Evolutionary conservation across 305 asterid genomes (phyloP), one percentile per base, ranked within the genome.

Genomic region (Withania somnifera): DNA sequence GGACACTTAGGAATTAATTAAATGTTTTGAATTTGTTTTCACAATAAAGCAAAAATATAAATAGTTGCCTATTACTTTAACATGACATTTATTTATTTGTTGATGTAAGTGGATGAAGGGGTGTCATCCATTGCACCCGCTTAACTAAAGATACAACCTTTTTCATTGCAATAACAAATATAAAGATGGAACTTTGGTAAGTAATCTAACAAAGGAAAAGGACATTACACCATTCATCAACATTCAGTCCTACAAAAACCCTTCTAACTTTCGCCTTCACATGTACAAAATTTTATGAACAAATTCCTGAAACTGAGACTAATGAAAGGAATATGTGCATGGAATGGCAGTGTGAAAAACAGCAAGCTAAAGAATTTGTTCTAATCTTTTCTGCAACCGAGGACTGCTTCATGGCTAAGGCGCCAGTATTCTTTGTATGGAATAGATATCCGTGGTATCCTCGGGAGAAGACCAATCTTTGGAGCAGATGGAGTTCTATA

Each of bases 351-450:
- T 28, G 45, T 51, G 63, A 45, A 30, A 28, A 36, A 75, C 4
- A 22, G 63, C 45, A 75, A 53, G 80, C 80, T 50, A 26, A 75
- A 26, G 63, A 73, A 50, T 75, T 28, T 10, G 34, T 30, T 30
- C 4, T 30, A 81, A 84, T 89, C 84, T 66, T 78, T 77, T 85
- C 87, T 84, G 90, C 98, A 92, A 0, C 90, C 87, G 60, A 87
- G 90, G 50, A 96, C 83, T 7, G 95, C 90, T 79, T 90, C 88
- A 54, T 83, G 85, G 86, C 98, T 90, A 82, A 94, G 88, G 81
- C 63, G 82, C 98, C 98, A 94, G 82, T 92, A 94, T 81, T 90
- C 94, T 83, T 85, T 94, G 87, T 87, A 94, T 5, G 95, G 91
- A 7, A 96, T 88, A 52, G 52, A 81, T 80, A 94, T 87, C 98